These are phyloP conservation scores for Penicillium steckii DNA, from an alignment of 495 filamentous ascomycete genomes.

Conservation along the genomic window DNA sequence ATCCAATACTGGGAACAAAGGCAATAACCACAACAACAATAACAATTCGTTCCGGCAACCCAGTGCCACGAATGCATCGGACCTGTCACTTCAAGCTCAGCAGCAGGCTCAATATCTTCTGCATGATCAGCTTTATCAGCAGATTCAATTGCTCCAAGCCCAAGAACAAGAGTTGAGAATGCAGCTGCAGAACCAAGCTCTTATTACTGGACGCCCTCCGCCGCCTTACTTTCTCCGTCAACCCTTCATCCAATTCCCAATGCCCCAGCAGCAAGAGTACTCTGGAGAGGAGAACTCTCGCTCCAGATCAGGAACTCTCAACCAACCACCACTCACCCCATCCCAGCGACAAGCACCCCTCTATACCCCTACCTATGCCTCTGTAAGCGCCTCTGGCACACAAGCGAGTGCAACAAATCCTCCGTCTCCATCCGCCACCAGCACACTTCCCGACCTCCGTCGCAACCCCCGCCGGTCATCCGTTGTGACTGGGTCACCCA, in stretches of 20 bases:
- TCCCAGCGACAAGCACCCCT: slow-evolving; percentile 46
- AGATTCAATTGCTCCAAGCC: slow-evolving; percentile 63
- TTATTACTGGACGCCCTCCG: slow-evolving; percentile 49
- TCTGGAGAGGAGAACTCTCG: slow-evolving; percentile 40
- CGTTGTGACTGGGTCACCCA: slow-evolving; percentile 50
- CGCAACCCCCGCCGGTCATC: slow-evolving; percentile 58
- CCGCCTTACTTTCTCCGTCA: slow-evolving; percentile 49
- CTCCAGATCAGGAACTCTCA: slow-evolving; percentile 41
- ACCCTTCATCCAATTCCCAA: slow-evolving; percentile 44
- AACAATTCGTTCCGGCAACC: slow-evolving; percentile 30
- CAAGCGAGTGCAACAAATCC: slow-evolving; percentile 59
- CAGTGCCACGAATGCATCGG: slow-evolving; percentile 31
- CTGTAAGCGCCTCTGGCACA: slow-evolving; percentile 38
- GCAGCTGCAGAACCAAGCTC: slow-evolving; percentile 58
- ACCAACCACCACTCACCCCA: slow-evolving; percentile 49
- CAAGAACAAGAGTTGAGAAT: slow-evolving; percentile 63
- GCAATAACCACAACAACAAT: no score
- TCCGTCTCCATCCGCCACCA: slow-evolving; percentile 58
- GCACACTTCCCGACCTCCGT: slow-evolving; percentile 54
- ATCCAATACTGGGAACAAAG: slow-evolving; percentile 50
- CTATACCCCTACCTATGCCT: slow-evolving; percentile 49
- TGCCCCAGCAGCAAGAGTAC: slow-evolving; percentile 40
- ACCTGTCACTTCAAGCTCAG: slow-evolving; percentile 48
- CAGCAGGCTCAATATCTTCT: slow-evolving; percentile 49
- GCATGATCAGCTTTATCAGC: slow-evolving; percentile 60